Evolutionary conservation across 768 basidiomycete genomes (phyloP), one percentile per base, ranked within the genome.

Genomic region (Tricholomella constricta): DNA sequence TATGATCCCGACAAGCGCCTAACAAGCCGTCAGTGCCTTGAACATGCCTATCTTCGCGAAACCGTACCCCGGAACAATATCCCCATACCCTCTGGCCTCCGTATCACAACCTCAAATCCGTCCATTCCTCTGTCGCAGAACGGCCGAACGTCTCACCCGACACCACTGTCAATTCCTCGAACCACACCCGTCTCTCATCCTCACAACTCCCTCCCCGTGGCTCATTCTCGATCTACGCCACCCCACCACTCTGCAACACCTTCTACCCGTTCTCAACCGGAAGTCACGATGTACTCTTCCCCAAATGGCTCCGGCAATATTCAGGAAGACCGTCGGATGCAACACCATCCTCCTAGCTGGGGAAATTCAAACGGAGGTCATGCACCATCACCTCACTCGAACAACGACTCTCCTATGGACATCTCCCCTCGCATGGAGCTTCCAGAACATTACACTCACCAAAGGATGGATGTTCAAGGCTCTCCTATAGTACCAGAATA

Each of bases 1-100:
- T 98, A 97, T 72, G 92, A 98, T 62, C 95, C 97, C 22, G 85
- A 85, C 35, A 76, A 80, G 44, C 88, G 97, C 25, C 77, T 98
- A 44, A 97, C 94, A 1, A 89, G 91, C 52, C 80, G 80, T 44
- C 83, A 95, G 66, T 96, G 94, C 67, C 74, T 97, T 56, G 83
- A 93, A 27, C 94, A 98, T 68, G 78, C 85, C 12, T 99, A 98
- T 76, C 84, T 98, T 51, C 79, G 80, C 53, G 91, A 97, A 71
- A 91, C 89, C 11, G 74, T 77, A 55, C 83, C 80, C 31, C 78
- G 82, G 44, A 87, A 87, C 58, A 76, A 81, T 61, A 83, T 87
- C 19, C 85, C 85, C 17, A 72, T 84, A 56, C 85, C 85, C 50
- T 71, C 81, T 23, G 77, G 78, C 36, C 66, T 83, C 45, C 76